Conservation (phyloP, 2,329 filamentous ascomycete genomes). For the Tolypocladium tropicale region DNA sequence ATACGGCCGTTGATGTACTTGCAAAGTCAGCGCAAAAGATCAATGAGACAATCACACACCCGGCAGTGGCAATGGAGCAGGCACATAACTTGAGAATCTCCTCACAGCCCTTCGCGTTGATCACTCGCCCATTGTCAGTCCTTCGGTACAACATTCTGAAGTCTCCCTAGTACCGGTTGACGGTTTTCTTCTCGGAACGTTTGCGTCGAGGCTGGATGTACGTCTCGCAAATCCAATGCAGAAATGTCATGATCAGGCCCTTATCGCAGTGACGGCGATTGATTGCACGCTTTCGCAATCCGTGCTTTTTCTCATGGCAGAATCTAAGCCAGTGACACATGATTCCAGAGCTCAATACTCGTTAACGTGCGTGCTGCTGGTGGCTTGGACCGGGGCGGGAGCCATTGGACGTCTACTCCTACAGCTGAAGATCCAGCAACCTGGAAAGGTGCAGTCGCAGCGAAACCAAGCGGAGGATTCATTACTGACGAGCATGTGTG, state of each 20-base stretch:
- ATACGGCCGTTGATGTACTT: not conserved
- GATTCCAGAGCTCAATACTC: too few species aligned
- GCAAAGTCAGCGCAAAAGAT: not conserved
- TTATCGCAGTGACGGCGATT: constrained; percentile 9
- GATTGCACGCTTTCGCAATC: constrained; percentile 7
- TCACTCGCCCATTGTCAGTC: constrained; percentile 7
- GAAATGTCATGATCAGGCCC: constrained; percentile 14
- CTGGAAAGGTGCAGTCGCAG: not conserved
- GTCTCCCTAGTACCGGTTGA: constrained; percentile 11
- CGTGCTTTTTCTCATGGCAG: constrained; percentile 1
- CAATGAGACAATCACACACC: too few species aligned
- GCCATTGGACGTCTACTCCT: not conserved
- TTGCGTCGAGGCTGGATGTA: constrained; percentile 6
- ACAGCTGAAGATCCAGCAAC: too few species aligned
- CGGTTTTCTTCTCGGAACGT: constrained; percentile 5
- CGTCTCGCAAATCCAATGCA: constrained; percentile 12
- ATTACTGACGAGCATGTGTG: too few species aligned
- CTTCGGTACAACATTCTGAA: constrained; percentile 13
- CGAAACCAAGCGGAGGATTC: too few species aligned
- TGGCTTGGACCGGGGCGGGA: not conserved
- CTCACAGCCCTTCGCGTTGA: constrained; percentile 7
- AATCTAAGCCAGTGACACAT: too few species aligned
- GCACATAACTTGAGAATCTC: not conserved
- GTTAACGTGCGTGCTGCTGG: not conserved
- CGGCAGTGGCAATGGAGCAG: not conserved